Conservation (phyloP, 2,329 filamentous ascomycete genomes). For the Aspergillus neoniger region DNA sequence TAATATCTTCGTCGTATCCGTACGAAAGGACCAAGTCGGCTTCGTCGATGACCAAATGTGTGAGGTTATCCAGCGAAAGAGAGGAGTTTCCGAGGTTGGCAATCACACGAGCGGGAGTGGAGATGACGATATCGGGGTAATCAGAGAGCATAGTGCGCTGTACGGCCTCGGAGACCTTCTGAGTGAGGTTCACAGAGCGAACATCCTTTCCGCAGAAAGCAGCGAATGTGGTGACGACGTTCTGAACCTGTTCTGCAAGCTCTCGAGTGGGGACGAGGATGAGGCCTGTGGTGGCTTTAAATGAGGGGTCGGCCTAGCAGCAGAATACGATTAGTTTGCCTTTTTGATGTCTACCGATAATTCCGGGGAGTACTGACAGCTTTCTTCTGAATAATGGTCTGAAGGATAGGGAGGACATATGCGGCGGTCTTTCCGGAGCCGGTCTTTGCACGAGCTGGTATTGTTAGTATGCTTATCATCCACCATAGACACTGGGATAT, state of each 20-base stretch:
- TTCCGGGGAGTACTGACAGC: slow-evolving; percentile 46
- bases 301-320: slow-evolving; percentile 36
- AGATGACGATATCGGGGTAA: slow-evolving; percentile 83
- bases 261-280: slow-evolving; percentile 94
- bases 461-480: slow-evolving; percentile 20
- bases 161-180: slow-evolving; percentile 86
- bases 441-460: slow-evolving; percentile 79
- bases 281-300: slow-evolving; percentile 67
- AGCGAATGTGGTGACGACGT: slow-evolving; percentile 73
- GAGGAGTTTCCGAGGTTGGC: slow-evolving; percentile 73
- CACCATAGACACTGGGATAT: fast-evolving
- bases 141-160: slow-evolving; percentile 84
- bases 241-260: slow-evolving; percentile 86
- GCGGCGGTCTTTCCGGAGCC: slow-evolving; percentile 98
- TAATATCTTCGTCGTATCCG: slow-evolving; percentile 87
- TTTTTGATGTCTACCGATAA: not conserved
- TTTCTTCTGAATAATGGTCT: slow-evolving; percentile 79
- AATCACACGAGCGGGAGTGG: slow-evolving; percentile 83
- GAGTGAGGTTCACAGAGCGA: slow-evolving; percentile 79
- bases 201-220: slow-evolving; percentile 84
- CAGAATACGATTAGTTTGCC: slow-evolving; percentile 3
- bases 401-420: slow-evolving; percentile 85
- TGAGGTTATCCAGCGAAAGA: slow-evolving; percentile 69
- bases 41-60: slow-evolving; percentile 86
- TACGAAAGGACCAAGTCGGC: slow-evolving; percentile 92